Evolutionary conservation across 768 basidiomycete genomes (phyloP), one percentile per base, ranked within the genome.

Genomic region (Agaricus blazei): DNA sequence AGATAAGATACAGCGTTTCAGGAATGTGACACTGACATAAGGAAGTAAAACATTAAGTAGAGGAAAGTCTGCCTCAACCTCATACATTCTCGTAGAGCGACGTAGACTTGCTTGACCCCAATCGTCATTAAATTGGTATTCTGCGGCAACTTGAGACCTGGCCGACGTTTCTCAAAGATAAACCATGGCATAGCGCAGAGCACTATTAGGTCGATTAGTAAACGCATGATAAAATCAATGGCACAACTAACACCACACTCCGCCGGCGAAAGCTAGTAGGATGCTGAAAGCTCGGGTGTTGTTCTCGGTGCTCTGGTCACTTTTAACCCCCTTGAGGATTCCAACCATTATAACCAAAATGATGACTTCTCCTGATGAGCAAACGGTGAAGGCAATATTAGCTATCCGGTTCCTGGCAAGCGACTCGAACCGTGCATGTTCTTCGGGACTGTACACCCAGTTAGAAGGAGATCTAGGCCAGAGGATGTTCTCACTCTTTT

Each of bases 211-310:
- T 9, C 41, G 23, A 48, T 52, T 11, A 52, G 48, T 31, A 46
- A 43, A 14, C 12, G 27, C 23, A n/a, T 27, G 36, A 9, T 34
- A 23, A n/a, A 19, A 29, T 46, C 54, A 24, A 26, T 14, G 46
- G 38, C 11, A 9, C 41, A 27, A 73, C 83, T 48, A 65, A 85
- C 85, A 58, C 88, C 88, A 90, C 7, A 85, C 75, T n/a, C 79
- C 88, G 1, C 88, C 88, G 15, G 86, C 78, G 66, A 88, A 90
- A 0, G 89, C 88, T 58, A 89, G 87, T n/a, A 90, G 70, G 9
- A 83, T 79, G 62, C 85, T 88, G 64, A 90, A 85, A 2, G 84
- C 84, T 59, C 77, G 84, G 2, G 87, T 90, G 62, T 90, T 90
- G 65, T 87, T 86, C 54, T 85, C 81, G 0, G 78, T 78, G 62